phyloP scores from a whole-genome alignment of 2,329 filamentous ascomycete species.

The Trichoderma simmonsii region DNA sequence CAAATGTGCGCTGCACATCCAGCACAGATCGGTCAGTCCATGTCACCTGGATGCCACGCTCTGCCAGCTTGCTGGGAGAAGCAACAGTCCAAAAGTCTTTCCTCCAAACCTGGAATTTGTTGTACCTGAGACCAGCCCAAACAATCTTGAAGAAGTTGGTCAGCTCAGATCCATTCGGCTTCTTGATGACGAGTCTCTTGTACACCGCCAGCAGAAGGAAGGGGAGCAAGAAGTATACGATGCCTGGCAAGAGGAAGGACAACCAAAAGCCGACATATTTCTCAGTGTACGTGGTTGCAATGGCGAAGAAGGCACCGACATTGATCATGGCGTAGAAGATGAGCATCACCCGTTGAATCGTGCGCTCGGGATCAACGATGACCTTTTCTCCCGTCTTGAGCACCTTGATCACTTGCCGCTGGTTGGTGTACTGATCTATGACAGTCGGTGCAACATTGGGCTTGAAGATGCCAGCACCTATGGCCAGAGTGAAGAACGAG shows the following conservation, averaged over 20 bases:
- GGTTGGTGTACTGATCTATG: constrained; percentile 17
- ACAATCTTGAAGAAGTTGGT: constrained; percentile 16
- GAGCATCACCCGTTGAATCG: constrained; percentile 15
- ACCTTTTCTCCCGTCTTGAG: constrained; percentile 20
- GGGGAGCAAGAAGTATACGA: constrained; percentile 16
- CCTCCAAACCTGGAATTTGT: constrained; percentile 13
- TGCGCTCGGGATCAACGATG: constrained; percentile 18
- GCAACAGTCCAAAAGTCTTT: constrained; percentile 18
- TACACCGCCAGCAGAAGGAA: constrained; percentile 4
- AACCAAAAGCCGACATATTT: constrained; percentile 20
- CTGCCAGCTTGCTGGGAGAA: constrained; percentile 10
- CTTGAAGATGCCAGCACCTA: constrained; percentile 20
- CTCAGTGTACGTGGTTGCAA: constrained; percentile 18
- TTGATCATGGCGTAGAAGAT: constrained; percentile 20
- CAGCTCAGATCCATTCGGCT: constrained; percentile 16
- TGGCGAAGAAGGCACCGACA: constrained; percentile 18
- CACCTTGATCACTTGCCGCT: constrained; percentile 16
- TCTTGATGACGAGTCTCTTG: constrained; percentile 8
- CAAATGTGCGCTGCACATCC: constrained; percentile 16
- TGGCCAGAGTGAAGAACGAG: constrained; percentile 15
- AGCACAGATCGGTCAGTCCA: constrained; percentile 18
- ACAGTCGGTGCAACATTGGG: constrained; percentile 16
- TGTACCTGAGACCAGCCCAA: constrained; percentile 6
- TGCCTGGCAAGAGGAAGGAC: constrained; percentile 17
- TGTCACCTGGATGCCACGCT: background rate